Conservation (phyloP, 257 asterid genomes). For the Gentiana macrophylla region DNA sequence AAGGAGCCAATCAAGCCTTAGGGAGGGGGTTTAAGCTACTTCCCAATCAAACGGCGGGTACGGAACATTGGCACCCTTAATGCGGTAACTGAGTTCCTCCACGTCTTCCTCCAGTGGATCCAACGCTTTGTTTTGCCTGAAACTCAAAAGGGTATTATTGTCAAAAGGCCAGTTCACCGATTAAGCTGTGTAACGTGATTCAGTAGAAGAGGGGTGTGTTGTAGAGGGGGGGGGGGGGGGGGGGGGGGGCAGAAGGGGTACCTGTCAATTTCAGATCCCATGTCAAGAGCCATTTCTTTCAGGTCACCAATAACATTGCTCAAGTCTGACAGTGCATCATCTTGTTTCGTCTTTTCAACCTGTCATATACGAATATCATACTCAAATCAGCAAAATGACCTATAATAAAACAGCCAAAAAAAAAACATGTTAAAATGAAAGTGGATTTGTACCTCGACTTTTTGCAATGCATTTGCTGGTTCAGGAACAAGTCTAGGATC, state of each 20-base stretch:
- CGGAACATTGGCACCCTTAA: conserved; percentile 27
- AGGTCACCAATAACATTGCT: conserved; percentile 35
- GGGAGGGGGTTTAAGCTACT: conserved; percentile 12
- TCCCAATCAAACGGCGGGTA: conserved; percentile 28
- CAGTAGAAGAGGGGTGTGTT: not conserved
- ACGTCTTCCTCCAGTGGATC: conserved; percentile 21
- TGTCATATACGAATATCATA: conserved; percentile 4
- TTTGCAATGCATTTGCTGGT: conserved; percentile 64
- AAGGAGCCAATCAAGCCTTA: not conserved
- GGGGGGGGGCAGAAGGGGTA: not conserved
- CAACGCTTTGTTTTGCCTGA: conserved; percentile 28
- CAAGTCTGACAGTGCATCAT: conserved; percentile 32
- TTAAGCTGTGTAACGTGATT: no score
- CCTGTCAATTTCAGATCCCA: conserved; percentile 40
- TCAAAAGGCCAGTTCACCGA: no score
- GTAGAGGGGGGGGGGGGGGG: not conserved
- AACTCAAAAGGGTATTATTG: not conserved
- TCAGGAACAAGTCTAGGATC: conserved; percentile 41
- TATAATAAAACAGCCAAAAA: no score
- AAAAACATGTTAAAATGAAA: no score
- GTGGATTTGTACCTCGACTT: conserved; percentile 59
- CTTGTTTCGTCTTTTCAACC: conserved; percentile 37
- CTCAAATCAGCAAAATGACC: conserved; percentile 2
- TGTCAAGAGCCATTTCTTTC: conserved; percentile 40
- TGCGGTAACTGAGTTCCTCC: conserved; percentile 27